Conservation (phyloP, 164 flowering plant species). For the Malania oleifera region DNA sequence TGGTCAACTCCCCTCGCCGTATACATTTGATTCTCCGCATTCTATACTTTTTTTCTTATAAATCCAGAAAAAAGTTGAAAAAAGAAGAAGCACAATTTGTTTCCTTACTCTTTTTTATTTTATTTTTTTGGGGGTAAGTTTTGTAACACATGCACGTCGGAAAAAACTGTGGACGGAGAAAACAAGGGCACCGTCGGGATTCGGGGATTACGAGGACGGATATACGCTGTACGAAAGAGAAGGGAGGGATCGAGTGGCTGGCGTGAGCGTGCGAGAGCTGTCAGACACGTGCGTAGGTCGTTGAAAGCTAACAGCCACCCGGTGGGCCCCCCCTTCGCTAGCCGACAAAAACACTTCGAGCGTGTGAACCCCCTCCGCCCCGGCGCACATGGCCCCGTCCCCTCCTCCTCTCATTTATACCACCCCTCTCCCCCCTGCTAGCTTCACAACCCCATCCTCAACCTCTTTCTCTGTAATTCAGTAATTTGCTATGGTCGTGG, state of each 20-base stretch:
- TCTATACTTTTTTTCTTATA: too few species aligned
- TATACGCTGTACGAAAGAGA: background rate
- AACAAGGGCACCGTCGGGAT: slow-evolving; percentile 23
- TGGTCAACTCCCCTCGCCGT: too few species aligned
- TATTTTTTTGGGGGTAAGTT: too few species aligned
- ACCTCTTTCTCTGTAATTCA: too few species aligned
- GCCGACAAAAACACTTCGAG: slow-evolving; percentile 22
- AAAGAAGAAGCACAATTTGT: too few species aligned
- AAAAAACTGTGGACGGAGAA: too few species aligned
- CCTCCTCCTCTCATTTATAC: slow-evolving; percentile 2
- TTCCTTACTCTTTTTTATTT: too few species aligned
- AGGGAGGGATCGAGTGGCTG: too few species aligned
- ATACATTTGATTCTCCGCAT: too few species aligned
- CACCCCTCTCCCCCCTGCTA: background rate
- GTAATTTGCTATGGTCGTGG: too few species aligned
- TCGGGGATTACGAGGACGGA: slow-evolving; percentile 38
- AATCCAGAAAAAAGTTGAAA: too few species aligned
- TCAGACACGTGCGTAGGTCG: slow-evolving; percentile 46
- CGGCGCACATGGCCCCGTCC: slow-evolving; percentile 45
- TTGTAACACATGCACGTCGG: too few species aligned
- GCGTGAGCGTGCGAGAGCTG: slow-evolving; percentile 33
- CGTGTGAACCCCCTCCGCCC: slow-evolving; percentile 9
- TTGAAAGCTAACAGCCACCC: slow-evolving; percentile 1
- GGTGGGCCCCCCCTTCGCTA: background rate
- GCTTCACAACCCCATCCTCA: slow-evolving; percentile 10